These are phyloP conservation scores for Vaccinium darrowii DNA, from an alignment of 148 eudicot species.

Conservation along the genomic window DNA sequence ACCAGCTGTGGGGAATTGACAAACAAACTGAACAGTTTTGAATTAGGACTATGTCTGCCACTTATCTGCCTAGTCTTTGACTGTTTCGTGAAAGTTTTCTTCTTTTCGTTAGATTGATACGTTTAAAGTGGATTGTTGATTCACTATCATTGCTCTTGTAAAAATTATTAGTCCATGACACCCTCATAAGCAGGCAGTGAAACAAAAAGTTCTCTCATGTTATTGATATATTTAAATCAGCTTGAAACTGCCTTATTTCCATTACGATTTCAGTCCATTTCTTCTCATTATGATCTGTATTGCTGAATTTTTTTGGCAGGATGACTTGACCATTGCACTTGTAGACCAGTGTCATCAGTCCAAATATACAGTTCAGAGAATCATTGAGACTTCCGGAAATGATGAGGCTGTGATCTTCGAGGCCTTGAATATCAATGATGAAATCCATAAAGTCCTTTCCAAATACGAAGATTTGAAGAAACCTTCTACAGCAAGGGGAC, in stretches of 20 bases:
- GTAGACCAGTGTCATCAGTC: conserved; percentile 83
- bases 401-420: conserved; percentile 90
- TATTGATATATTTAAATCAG: not conserved
- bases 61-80: not conserved
- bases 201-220: not conserved
- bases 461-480: conserved; percentile 76
- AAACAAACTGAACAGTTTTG: not conserved
- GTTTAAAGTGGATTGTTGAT: not conserved
- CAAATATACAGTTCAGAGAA: conserved; percentile 65
- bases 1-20: not conserved
- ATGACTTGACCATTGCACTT: conserved; percentile 83
- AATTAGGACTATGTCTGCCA: not conserved
- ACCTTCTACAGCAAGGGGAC: conserved; percentile 47
- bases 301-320: conserved; percentile 43
- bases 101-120: too few species aligned
- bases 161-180: not conserved
- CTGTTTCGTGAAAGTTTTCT: too few species aligned
- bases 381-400: conserved; percentile 79
- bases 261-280: not conserved
- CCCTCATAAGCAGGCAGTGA: not conserved
- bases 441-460: conserved; percentile 71
- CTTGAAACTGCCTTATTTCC: not conserved
- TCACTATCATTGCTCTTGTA: not conserved
- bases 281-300: not conserved
- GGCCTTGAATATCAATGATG: conserved; percentile 93